phyloP scores from a whole-genome alignment of 345 rosid species.

The Iberis pinnata region DNA sequence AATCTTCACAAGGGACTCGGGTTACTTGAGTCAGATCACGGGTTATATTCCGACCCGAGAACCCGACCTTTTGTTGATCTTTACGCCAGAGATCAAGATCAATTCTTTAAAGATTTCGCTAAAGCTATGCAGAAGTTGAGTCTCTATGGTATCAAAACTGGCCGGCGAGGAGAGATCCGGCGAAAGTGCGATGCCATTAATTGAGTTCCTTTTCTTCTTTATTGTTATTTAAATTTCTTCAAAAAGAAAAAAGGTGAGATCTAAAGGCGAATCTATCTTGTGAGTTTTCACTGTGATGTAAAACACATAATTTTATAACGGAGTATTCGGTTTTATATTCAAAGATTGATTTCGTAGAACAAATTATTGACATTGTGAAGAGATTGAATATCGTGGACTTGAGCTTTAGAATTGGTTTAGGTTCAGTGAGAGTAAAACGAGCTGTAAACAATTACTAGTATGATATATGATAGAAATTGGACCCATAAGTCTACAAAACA shows the following conservation, averaged over 20 bases:
- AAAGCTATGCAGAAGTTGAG: constrained; percentile 81
- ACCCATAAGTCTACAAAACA: too few species aligned
- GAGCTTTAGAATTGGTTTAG: neutral
- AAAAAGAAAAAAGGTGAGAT: too few species aligned
- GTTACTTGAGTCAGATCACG: constrained; percentile 71
- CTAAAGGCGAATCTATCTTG: constrained; percentile 4
- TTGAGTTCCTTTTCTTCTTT: constrained; percentile 19
- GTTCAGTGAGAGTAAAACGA: too few species aligned
- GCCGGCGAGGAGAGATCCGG: constrained; percentile 83
- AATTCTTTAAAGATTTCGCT: constrained; percentile 62
- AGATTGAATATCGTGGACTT: neutral
- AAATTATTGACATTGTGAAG: too few species aligned
- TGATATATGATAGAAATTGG: too few species aligned
- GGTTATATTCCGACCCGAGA: constrained; percentile 42
- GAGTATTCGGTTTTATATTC: neutral
- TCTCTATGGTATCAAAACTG: constrained; percentile 60
- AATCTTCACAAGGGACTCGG: constrained; percentile 78
- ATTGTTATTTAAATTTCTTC: neutral
- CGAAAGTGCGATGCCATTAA: constrained; percentile 83
- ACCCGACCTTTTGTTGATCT: constrained; percentile 59
- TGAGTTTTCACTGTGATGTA: constrained; percentile 21
- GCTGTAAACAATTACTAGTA: too few species aligned
- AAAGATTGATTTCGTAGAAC: neutral
- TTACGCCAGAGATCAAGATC: constrained; percentile 57
- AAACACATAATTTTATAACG: constrained; percentile 10